Conservation (phyloP, 2,329 filamentous ascomycete genomes). For the Fusarium proliferatum region DNA sequence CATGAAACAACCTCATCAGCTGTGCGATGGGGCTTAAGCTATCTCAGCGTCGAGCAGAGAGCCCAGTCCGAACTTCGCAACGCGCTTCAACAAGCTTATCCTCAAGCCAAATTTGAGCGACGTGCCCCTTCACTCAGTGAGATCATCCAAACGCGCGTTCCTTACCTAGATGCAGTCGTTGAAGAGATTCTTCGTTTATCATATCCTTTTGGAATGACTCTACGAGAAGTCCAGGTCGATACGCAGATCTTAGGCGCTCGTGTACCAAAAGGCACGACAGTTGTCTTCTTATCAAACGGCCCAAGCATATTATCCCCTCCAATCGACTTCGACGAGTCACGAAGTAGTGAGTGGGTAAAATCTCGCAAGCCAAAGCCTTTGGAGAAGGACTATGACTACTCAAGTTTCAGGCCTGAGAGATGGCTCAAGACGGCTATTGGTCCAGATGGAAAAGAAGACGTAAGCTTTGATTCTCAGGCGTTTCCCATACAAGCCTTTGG, state of each 20-base stretch:
- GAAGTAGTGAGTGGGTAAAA: conserved; percentile 15
- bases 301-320: conserved; percentile 16
- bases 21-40: conserved; percentile 22
- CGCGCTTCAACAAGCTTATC: conserved; percentile 8
- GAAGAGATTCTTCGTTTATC: conserved; percentile 23
- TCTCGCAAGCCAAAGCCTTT: not conserved
- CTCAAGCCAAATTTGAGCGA: not conserved
- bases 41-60: conserved; percentile 18
- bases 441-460: not conserved
- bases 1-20: conserved; percentile 31
- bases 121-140: conserved; percentile 12
- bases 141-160: conserved; percentile 17
- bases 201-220: conserved; percentile 11
- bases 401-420: conserved; percentile 20
- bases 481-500: conserved; percentile 52
- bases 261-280: conserved; percentile 28
- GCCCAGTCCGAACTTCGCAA: conserved; percentile 6
- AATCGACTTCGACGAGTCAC: conserved; percentile 2
- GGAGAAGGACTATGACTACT: not conserved
- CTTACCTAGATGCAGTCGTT: conserved; percentile 26
- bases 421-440: conserved; percentile 3
- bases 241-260: conserved; percentile 16
- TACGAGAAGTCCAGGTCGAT: conserved; percentile 18
- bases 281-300: conserved; percentile 20
- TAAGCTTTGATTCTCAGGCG: conserved; percentile 44